Conservation (phyloP, 352 stramenopile species). For the Phytopythium montanum region DNA sequence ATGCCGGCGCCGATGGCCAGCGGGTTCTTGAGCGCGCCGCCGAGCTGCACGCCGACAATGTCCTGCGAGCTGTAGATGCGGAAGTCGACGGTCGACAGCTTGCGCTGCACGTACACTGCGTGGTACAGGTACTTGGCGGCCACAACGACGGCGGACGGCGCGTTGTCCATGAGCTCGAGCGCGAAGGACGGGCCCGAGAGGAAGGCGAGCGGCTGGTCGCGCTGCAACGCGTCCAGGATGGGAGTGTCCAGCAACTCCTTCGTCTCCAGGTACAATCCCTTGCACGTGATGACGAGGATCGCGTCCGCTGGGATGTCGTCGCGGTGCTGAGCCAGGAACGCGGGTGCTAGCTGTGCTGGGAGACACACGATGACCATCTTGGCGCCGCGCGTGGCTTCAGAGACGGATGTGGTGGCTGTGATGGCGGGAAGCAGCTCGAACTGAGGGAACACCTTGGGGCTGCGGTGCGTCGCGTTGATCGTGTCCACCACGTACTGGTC, state of each 20-base stretch:
- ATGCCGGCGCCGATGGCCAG: constrained; percentile 96
- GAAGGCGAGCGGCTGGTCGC: constrained; percentile 94
- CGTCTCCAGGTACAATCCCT: constrained; percentile 94
- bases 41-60: constrained; percentile 95
- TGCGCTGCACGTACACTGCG: constrained; percentile 79
- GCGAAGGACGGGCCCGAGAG: constrained; percentile 95
- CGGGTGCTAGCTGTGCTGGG: constrained; percentile 92
- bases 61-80: constrained; percentile 93
- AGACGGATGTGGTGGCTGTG: constrained; percentile 86
- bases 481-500: constrained; percentile 44
- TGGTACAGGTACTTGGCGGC: constrained; percentile 92
- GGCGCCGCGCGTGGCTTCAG: constrained; percentile 82
- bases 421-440: constrained; percentile 82
- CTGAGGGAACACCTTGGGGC: constrained; percentile 91
- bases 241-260: constrained; percentile 96
- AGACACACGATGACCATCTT: constrained; percentile 95
- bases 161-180: constrained; percentile 94
- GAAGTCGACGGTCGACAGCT: constrained; percentile 89
- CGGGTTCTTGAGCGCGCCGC: constrained; percentile 97
- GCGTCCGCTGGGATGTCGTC: constrained; percentile 86
- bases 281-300: constrained; percentile 93
- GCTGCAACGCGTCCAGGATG: constrained; percentile 88
- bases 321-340: constrained; percentile 87
- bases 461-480: constrained; percentile 92
- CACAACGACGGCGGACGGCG: constrained; percentile 95